These are phyloP conservation scores for Phylloporus sp. DNA, from an alignment of 1,284 basidiomycete genomes.

Conservation along the genomic window DNA sequence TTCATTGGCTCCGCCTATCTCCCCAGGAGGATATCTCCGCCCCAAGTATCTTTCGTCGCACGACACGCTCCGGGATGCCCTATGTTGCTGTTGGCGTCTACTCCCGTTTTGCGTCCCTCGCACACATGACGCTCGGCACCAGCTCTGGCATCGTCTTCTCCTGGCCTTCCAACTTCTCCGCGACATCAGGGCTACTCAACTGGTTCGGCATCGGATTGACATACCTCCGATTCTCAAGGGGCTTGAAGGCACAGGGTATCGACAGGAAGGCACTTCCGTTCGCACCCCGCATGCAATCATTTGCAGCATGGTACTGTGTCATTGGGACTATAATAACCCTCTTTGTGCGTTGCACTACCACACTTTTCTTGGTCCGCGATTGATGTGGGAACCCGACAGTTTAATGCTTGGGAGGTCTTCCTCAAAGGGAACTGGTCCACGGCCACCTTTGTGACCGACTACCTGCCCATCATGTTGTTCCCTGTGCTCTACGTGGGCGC, in stretches of 20 bases:
- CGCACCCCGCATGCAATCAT: constrained; percentile 53
- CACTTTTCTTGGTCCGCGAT: no score
- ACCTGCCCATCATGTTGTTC: no score
- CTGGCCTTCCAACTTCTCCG: constrained; percentile 62
- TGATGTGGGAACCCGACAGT: no score
- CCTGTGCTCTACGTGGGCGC: no score
- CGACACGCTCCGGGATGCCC: no score
- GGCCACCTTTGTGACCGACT: no score
- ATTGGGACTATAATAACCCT: constrained; percentile 47
- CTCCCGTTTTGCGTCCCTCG: no score
- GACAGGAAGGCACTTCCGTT: constrained; percentile 61
- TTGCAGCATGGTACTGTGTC: constrained; percentile 52
- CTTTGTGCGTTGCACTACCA: constrained; percentile 41
- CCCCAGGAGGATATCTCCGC: constrained; percentile 37
- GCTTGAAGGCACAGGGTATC: constrained; percentile 64
- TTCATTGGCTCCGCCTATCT: constrained; percentile 39
- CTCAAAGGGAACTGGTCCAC: no score
- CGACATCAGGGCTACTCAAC: constrained; percentile 57
- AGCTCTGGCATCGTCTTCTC: constrained; percentile 62
- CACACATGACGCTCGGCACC: no score
- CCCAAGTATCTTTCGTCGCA: no score
- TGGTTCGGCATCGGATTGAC: constrained; percentile 72
- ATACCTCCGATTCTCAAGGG: constrained; percentile 68
- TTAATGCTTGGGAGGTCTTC: no score
- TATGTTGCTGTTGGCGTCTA: no score